Conservation (phyloP, 202 grass and related monocot species). For the Cymbopogon flexuosus region DNA sequence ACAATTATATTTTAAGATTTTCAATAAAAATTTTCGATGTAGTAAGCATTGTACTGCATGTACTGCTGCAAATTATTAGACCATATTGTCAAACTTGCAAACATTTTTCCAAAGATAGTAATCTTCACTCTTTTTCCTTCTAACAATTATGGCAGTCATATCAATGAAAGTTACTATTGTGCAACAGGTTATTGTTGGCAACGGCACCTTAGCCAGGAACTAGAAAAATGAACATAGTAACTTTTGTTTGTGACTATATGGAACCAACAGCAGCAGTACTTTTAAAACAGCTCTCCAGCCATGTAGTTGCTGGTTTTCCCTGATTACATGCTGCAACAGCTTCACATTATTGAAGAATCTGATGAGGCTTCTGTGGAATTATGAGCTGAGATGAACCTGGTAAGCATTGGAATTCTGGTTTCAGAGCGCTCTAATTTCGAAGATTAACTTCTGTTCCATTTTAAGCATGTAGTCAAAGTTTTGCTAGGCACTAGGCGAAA, state of each 20-base stretch:
- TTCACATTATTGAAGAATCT: not conserved
- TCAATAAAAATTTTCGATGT: not conserved
- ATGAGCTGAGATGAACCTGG: not conserved
- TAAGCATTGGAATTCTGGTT: not conserved
- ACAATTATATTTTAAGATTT: not conserved
- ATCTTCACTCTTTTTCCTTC: not conserved
- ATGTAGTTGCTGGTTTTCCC: not conserved
- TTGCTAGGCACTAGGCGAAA: too few species aligned
- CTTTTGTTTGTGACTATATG: not conserved
- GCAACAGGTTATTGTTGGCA: not conserved
- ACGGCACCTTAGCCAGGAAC: not conserved
- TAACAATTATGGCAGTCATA: not conserved
- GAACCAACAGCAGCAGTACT: not conserved
- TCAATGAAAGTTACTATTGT: not conserved
- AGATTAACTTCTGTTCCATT: not conserved
- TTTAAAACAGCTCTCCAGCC: not conserved
- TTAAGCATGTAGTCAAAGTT: not conserved
- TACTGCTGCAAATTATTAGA: not conserved
- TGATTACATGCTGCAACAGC: not conserved
- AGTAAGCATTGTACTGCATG: not conserved
- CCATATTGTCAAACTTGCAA: not conserved
- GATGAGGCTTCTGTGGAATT: not conserved
- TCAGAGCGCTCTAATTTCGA: not conserved
- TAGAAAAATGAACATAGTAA: not conserved
- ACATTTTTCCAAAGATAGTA: not conserved